Conservation (phyloP, 2,329 filamentous ascomycete genomes). For the Didymellaceae sp. region DNA sequence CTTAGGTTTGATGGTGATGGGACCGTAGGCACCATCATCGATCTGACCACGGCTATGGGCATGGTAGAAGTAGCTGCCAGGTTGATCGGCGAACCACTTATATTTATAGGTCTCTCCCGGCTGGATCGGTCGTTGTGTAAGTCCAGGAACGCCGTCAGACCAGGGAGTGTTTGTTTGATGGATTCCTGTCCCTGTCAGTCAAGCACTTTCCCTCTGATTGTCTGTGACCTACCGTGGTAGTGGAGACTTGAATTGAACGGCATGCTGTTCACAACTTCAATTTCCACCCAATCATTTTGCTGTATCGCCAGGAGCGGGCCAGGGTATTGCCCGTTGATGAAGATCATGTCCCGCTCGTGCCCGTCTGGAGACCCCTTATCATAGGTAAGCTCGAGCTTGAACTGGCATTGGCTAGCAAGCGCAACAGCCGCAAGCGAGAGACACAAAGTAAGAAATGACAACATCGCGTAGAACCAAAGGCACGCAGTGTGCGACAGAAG, state of each 20-base stretch:
- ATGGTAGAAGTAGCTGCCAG: conserved; percentile 69
- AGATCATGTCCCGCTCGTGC: conserved; percentile 33
- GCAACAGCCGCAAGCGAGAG: conserved; percentile 14
- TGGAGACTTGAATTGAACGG: conserved; percentile 59
- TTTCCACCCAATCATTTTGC: conserved; percentile 34
- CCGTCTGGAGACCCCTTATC: conserved; percentile 32
- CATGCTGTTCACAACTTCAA: conserved; percentile 54
- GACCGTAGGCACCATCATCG: conserved; percentile 66
- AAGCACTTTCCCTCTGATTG: neutral
- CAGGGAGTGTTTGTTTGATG: conserved; percentile 62
- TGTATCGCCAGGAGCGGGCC: conserved; percentile 29
- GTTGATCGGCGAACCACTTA: conserved; percentile 61
- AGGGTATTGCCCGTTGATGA: conserved; percentile 37
- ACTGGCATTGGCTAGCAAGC: conserved; percentile 16
- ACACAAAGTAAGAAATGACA: conserved; percentile 19
- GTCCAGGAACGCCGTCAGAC: conserved; percentile 66
- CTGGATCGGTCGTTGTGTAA: conserved; percentile 61
- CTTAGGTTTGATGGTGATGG: conserved; percentile 57
- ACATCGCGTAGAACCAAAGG: conserved; percentile 14
- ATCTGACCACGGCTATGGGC: conserved; percentile 63
- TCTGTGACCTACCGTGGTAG: conserved; percentile 52
- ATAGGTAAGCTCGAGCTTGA: conserved; percentile 33
- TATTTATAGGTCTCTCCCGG: conserved; percentile 60
- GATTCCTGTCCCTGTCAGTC: conserved; percentile 44
- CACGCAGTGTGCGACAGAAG: neutral